Conservation (phyloP, 495 filamentous ascomycete genomes). For the Hypomontagnella submonticulosa region DNA sequence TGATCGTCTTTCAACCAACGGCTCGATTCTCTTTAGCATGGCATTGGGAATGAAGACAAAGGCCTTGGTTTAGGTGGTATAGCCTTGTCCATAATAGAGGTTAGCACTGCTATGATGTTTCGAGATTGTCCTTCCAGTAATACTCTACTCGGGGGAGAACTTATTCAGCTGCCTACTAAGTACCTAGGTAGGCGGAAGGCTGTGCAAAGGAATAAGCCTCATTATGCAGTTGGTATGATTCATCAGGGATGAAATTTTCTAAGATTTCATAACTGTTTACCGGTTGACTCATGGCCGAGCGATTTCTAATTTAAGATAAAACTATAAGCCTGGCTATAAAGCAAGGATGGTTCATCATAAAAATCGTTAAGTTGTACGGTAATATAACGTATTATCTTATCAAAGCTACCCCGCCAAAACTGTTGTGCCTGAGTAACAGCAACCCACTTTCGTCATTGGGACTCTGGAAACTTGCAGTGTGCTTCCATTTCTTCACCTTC, state of each 20-base stretch:
- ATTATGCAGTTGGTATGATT: neutral
- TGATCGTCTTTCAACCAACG: slow-evolving; percentile 6
- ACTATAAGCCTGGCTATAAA: too few species aligned
- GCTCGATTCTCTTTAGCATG: neutral
- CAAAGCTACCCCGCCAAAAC: slow-evolving; percentile 37
- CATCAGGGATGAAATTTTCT: neutral
- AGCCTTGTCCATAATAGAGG: neutral
- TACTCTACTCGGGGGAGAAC: too few species aligned
- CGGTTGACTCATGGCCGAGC: slow-evolving; percentile 34
- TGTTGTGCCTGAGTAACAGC: neutral
- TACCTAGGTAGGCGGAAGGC: too few species aligned
- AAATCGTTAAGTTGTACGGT: too few species aligned
- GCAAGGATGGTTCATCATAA: too few species aligned
- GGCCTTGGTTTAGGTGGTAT: neutral
- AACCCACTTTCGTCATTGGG: slow-evolving; percentile 32
- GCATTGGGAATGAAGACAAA: neutral
- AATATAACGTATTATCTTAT: too few species aligned
- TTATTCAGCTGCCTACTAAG: too few species aligned
- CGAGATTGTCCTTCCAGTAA: neutral
- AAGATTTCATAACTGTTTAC: slow-evolving; percentile 1
- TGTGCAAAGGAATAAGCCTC: slow-evolving; percentile 10
- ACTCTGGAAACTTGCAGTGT: slow-evolving; percentile 1
- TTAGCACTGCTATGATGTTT: neutral
- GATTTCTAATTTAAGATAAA: neutral
- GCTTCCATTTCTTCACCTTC: neutral